Percentiles rank a stretch among this genome's conserved stretches.
These are phyloP conservation scores for Dicorynia guianensis DNA, from an alignment of 306 rosid species.

Conservation along the genomic window DNA sequence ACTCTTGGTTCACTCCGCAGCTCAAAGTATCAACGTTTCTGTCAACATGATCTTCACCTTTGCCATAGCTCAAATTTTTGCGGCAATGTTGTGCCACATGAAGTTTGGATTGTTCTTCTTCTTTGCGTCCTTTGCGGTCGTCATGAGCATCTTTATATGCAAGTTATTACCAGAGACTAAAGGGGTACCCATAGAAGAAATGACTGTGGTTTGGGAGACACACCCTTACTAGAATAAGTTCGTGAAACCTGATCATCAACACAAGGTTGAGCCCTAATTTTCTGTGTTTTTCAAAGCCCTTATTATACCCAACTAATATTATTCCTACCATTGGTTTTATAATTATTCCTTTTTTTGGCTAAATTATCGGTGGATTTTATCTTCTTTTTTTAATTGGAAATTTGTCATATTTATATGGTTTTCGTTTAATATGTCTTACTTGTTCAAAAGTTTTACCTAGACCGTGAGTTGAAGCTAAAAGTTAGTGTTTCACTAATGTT, in stretches of 20 bases:
- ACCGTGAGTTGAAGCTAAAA: too few relatives aligned
- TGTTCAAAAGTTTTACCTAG: too few relatives aligned
- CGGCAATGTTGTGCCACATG: constrained; percentile 56
- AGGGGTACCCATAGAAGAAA: constrained; percentile 59
- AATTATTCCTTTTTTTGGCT: too few relatives aligned
- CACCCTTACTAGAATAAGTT: constrained; percentile 54
- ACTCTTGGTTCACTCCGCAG: constrained; percentile 54
- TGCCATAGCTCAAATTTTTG: constrained; percentile 56
- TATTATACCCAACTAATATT: too few relatives aligned
- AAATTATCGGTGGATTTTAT: too few relatives aligned
- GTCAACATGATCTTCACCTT: constrained; percentile 68
- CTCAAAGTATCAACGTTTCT: constrained; percentile 48
- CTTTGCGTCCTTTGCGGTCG: constrained; percentile 44
- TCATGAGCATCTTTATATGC: constrained; percentile 53
- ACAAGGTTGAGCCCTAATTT: background rate
- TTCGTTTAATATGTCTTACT: too few relatives aligned
- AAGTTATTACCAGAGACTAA: constrained; percentile 52
- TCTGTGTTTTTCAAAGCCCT: too few relatives aligned
- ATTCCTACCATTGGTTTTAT: too few relatives aligned
- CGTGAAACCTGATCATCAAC: background rate
- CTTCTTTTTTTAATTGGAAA: too few relatives aligned
- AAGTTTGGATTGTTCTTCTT: constrained; percentile 59
- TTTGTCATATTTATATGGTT: too few relatives aligned
- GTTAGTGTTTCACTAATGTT: background rate
- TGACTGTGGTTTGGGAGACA: constrained; percentile 47